A percentile compares a stretch with the other conserved stretches of the same genome.
phyloP scores from a whole-genome alignment of 441 rosid genomes.

The Aquilaria agallochum region DNA sequence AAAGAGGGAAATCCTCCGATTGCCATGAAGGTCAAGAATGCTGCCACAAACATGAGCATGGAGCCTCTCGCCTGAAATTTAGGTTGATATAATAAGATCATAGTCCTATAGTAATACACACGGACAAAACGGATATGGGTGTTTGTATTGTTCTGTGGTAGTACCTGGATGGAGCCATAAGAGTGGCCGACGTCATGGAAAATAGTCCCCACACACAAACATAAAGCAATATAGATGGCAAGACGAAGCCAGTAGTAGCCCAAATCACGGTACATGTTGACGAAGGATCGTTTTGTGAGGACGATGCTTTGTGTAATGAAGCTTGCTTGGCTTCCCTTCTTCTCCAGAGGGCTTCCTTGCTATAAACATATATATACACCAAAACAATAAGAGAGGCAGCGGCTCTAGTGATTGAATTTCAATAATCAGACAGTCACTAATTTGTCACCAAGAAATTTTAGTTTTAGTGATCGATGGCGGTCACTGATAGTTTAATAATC shows the following conservation, averaged over 20 bases:
- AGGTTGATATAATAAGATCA: neutral
- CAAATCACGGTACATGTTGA: slow-evolving; percentile 42
- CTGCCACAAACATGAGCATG: slow-evolving; percentile 40
- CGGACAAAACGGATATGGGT: neutral
- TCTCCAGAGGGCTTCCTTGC: slow-evolving; percentile 9
- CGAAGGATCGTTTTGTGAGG: slow-evolving; percentile 35
- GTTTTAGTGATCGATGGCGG: too few relatives aligned
- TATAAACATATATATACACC: neutral
- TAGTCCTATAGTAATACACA: neutral
- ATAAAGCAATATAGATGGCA: slow-evolving; percentile 27
- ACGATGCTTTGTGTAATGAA: slow-evolving; percentile 37
- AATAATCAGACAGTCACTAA: too few relatives aligned
- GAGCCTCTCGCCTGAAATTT: slow-evolving; percentile 43
- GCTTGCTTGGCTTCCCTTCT: slow-evolving; percentile 34
- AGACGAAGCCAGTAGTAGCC: slow-evolving; percentile 47
- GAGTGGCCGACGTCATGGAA: slow-evolving; percentile 24
- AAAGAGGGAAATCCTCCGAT: slow-evolving; percentile 55
- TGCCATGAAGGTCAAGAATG: slow-evolving; percentile 50
- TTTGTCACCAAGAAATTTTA: too few relatives aligned
- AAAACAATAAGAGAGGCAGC: too few relatives aligned
- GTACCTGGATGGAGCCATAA: slow-evolving; percentile 40
- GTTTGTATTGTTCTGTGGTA: neutral
- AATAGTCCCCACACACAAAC: slow-evolving; percentile 36
- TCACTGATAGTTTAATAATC: too few relatives aligned
- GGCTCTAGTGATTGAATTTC: too few relatives aligned